Conservation (phyloP, 331 rosid genomes). For the Quercus lobata region DNA sequence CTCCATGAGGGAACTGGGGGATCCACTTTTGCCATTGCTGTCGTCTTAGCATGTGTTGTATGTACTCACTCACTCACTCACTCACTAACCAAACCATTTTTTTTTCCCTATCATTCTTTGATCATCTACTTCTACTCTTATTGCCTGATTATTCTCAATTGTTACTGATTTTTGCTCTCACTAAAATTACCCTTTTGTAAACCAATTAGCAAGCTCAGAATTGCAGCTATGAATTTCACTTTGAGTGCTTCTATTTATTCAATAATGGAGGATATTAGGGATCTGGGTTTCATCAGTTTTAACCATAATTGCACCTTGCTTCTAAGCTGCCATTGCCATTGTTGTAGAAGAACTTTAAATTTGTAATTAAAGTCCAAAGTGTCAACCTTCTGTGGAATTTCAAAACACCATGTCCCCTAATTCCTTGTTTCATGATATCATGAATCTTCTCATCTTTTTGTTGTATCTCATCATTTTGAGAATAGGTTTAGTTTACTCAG, state of each 20-base stretch:
- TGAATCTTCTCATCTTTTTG: background rate
- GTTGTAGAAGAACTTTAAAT: background rate
- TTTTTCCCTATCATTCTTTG: background rate
- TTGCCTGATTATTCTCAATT: background rate
- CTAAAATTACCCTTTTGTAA: background rate
- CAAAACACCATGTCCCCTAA: background rate
- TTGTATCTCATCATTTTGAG: background rate
- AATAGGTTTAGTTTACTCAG: background rate
- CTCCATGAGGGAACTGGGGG: constrained; percentile 67
- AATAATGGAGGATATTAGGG: background rate
- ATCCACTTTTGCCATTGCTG: constrained; percentile 70
- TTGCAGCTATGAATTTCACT: background rate
- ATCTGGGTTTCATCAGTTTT: background rate
- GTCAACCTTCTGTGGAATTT: background rate
- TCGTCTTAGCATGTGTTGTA: constrained; percentile 75
- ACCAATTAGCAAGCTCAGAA: background rate
- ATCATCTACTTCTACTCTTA: background rate
- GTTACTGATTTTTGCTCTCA: background rate
- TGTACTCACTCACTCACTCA: constrained; percentile 1
- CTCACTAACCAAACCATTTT: background rate
- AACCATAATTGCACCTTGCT: background rate
- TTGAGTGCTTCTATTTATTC: background rate
- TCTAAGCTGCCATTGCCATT: background rate
- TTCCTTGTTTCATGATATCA: background rate
- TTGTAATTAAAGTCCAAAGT: background rate